A percentile compares a stretch with the other conserved stretches of the same genome.
These are phyloP conservation scores for Scedosporium dehoogii DNA, from an alignment of 2,329 filamentous ascomycete species.

Conservation along the genomic window DNA sequence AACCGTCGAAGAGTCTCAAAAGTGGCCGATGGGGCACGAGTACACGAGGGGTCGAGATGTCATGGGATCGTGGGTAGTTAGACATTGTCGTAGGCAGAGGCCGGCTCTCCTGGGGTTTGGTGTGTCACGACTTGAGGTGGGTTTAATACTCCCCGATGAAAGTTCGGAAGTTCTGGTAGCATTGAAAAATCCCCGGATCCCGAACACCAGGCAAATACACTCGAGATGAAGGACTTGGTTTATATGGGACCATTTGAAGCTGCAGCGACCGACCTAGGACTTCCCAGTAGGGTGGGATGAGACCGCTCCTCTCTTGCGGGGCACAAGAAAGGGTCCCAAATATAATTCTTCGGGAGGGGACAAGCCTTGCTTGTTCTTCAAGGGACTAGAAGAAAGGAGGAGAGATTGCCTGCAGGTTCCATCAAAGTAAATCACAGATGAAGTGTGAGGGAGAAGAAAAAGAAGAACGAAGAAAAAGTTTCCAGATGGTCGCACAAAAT, in stretches of 20 bases:
- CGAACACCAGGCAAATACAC: not conserved
- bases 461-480: too few species aligned
- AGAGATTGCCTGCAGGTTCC: too few species aligned
- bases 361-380: too few species aligned
- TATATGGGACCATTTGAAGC: not conserved
- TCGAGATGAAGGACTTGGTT: not conserved
- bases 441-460: too few species aligned
- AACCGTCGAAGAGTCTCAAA: not conserved
- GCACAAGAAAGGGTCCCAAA: too few species aligned
- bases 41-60: slow-evolving; percentile 1
- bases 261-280: not conserved
- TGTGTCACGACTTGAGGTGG: not conserved
- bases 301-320: too few species aligned
- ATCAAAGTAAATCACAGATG: too few species aligned
- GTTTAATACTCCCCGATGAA: not conserved
- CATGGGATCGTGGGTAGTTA: not conserved
- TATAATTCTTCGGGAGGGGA: too few species aligned
- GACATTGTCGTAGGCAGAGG: not conserved
- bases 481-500: too few species aligned
- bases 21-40: not conserved
- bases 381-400: too few species aligned
- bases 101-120: not conserved
- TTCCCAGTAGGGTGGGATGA: too few species aligned
- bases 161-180: not conserved
- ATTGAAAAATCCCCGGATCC: not conserved